phyloP scores from a whole-genome alignment of 2,329 filamentous ascomycete species.

The Colletotrichum lini region DNA sequence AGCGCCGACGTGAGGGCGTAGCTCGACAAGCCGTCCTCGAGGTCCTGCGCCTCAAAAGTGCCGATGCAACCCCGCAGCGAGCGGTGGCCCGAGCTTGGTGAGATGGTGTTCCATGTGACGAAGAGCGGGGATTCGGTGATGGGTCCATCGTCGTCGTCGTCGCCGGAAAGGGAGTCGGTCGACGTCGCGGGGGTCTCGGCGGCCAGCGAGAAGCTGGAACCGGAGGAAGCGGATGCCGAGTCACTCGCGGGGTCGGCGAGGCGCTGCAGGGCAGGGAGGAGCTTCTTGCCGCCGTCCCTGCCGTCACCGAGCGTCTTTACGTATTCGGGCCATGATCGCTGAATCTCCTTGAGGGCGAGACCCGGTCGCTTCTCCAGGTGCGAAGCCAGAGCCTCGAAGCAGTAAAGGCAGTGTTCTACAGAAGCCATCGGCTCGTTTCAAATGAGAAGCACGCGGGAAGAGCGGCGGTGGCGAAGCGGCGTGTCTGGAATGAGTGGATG shows the following conservation, averaged over 20 bases:
- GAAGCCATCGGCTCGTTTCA: conserved; percentile 77
- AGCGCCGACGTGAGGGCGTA: conserved; percentile 87
- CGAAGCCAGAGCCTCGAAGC: conserved; percentile 89
- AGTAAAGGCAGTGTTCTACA: conserved; percentile 88
- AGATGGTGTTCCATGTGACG: conserved; percentile 92
- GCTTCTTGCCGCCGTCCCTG: conserved; percentile 51
- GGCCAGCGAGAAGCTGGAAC: conserved; percentile 55
- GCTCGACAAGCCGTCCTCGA: conserved; percentile 79
- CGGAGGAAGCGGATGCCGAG: conserved; percentile 52
- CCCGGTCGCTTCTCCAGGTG: conserved; percentile 79
- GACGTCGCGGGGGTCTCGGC: conserved; percentile 61
- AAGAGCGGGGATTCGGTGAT: conserved; percentile 80
- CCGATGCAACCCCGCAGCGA: conserved; percentile 94
- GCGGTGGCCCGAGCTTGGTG: conserved; percentile 68
- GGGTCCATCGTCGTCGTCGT: conserved; percentile 47
- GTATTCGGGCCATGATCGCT: conserved; percentile 73
- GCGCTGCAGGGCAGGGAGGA: conserved; percentile 59
- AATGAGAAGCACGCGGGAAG: background rate
- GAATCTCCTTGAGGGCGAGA: conserved; percentile 77
- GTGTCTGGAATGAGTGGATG: conserved; percentile 11
- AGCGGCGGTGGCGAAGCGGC: conserved; percentile 16
- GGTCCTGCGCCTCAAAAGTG: conserved; percentile 85
- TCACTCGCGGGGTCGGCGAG: conserved; percentile 51
- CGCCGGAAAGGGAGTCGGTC: conserved; percentile 55
- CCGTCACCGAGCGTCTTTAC: conserved; percentile 45